These are phyloP conservation scores for Saccharomycopsis oosterbeekiorum DNA, from an alignment of 805 yeast genomes.

Conservation along the genomic window DNA sequence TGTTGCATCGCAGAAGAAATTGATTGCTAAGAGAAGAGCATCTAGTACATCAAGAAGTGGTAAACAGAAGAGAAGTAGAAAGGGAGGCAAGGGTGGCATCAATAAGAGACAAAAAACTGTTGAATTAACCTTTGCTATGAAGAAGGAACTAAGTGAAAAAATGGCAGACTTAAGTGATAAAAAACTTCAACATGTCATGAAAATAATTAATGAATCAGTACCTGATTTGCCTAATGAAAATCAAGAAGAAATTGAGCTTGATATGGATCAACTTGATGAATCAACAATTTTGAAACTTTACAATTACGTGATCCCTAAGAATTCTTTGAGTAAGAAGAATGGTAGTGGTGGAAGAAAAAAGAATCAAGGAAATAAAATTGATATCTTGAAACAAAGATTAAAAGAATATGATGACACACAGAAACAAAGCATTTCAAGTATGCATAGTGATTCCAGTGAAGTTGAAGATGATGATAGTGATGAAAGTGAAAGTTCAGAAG, in stretches of 20 bases:
- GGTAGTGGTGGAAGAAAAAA: constrained; percentile 23
- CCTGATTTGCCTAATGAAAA: constrained; percentile 39
- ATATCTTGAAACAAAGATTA: constrained; percentile 60
- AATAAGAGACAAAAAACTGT: constrained; percentile 24
- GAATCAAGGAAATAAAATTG: constrained; percentile 43
- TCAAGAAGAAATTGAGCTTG: constrained; percentile 93
- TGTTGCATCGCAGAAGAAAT: constrained; percentile 37
- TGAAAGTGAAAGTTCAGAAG: constrained; percentile 62
- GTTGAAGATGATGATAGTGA: constrained; percentile 40
- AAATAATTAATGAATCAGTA: constrained; percentile 73
- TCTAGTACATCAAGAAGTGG: constrained; percentile 14
- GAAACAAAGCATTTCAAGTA: constrained; percentile 26
- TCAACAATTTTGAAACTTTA: constrained; percentile 73
- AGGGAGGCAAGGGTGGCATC: constrained; percentile 21
- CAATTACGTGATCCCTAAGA: constrained; percentile 54
- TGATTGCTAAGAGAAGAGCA: constrained; percentile 28
- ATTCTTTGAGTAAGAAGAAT: constrained; percentile 25
- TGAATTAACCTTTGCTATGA: constrained; percentile 77
- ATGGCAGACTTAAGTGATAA: constrained; percentile 70
- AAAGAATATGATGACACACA: constrained; percentile 52
- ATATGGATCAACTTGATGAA: constrained; percentile 86
- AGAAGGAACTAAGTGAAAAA: constrained; percentile 81
- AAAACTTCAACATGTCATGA: constrained; percentile 72
- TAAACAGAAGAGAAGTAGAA: constrained; percentile 10
- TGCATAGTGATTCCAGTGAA: constrained; percentile 26